Evolutionary conservation across 805 yeast species (phyloP), one percentile per base, ranked within the genome.

Genomic region (Monosporozyma yasuniensis): DNA sequence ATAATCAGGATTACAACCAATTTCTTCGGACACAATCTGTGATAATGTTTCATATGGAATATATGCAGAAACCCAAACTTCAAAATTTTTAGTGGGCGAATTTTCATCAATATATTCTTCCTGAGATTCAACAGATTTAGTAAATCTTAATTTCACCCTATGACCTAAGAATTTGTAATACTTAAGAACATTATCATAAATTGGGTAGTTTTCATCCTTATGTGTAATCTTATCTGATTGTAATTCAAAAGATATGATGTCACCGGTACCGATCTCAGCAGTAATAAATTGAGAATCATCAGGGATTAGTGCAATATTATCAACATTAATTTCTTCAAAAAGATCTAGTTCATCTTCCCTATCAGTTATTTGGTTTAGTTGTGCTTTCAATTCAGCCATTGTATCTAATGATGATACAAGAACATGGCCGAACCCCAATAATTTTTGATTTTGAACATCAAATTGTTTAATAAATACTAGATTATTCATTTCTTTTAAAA

Each of bases 391-490:
- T 80, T 69, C 61, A 0, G 70, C 67, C 6, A 83, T 64, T 0
- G 63, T 59, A 19, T 75, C 78, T 44, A 75, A 76, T 47, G 74
- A 74, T 11, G 74, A 64, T 1, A 84, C 80, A 18, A 73, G 65
- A 3, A 73, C 62, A 57, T 86, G 85, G 0, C 86, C 77, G 18
- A 84, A 66, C 1, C 96, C 95, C n/a, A 63, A 66, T n/a, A 87
- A 61, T 4, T 71, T 63, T 61, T 80, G 84, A 0, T 66, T 57
- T 3, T 62, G 60, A 1, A 73, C 74, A 59, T 88, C 90, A 66
- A 84, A 88, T 54, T 74, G 74, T 64, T 89, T 88, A 47, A 88
- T 56, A 56, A 83, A 79, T 9, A 77, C 22, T 35, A 75, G 46
- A 22, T 38, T 44, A 3, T 60, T 59, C 4, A 47, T 42, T 14